Conservation (phyloP, 805 yeast species). For the Saccharomycopsis vini region DNA sequence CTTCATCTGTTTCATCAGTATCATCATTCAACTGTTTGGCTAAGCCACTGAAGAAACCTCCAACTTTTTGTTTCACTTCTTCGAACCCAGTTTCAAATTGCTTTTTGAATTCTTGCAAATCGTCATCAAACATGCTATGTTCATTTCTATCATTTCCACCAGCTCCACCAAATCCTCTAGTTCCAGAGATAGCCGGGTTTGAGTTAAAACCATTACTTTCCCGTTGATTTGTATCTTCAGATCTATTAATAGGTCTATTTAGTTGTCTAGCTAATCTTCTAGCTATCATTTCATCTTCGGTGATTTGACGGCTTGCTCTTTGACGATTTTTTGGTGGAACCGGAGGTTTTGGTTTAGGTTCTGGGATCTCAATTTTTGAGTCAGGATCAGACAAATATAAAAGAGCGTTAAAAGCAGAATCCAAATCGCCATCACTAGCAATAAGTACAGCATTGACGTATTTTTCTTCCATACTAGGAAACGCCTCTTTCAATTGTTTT, state of each 20-base stretch:
- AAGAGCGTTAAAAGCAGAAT: slow-evolving; percentile 83
- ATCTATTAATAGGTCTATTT: slow-evolving; percentile 16
- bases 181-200: slow-evolving; percentile 6
- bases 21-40: slow-evolving; percentile 39
- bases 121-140: slow-evolving; percentile 47
- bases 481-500: slow-evolving; percentile 70
- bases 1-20: slow-evolving; percentile 19
- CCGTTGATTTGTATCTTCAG: slow-evolving; percentile 7
- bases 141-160: slow-evolving; percentile 30
- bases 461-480: slow-evolving; percentile 67
- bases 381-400: slow-evolving; percentile 70
- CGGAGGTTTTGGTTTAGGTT: slow-evolving; percentile 24
- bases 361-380: slow-evolving; percentile 25
- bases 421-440: slow-evolving; percentile 75
- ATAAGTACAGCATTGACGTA: slow-evolving; percentile 71
- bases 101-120: slow-evolving; percentile 52
- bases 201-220: too few species aligned
- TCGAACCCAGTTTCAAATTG: slow-evolving; percentile 66
- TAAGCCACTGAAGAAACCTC: slow-evolving; percentile 69
- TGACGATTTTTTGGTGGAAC: slow-evolving; percentile 25
- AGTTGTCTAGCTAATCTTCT: slow-evolving; percentile 65
- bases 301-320: slow-evolving; percentile 35
- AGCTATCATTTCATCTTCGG: slow-evolving; percentile 77
- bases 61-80: slow-evolving; percentile 69
- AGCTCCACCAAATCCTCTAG: slow-evolving; percentile 1